These are phyloP conservation scores for Blastomyces emzantsi DNA, from an alignment of 2,329 filamentous ascomycete genomes.

Conservation along the genomic window DNA sequence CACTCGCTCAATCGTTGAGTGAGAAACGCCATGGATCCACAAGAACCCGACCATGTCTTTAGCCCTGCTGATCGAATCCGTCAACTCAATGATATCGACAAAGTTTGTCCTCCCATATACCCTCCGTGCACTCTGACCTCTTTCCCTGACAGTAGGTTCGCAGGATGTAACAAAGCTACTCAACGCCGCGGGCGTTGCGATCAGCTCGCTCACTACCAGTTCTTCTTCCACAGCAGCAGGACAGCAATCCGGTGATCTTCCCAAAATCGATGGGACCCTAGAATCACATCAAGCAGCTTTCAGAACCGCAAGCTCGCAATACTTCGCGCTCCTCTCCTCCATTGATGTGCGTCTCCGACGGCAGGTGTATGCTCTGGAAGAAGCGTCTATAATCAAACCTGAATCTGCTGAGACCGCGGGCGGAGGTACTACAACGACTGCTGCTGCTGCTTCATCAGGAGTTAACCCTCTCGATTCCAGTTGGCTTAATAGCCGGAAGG, in stretches of 20 bases:
- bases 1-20: neutral
- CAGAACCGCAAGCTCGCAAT: slow-evolving; percentile 48
- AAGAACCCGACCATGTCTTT: slow-evolving; percentile 39
- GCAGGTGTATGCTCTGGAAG: slow-evolving; percentile 70
- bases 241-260: slow-evolving; percentile 28
- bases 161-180: slow-evolving; percentile 48
- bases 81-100: slow-evolving; percentile 71
- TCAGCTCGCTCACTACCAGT: slow-evolving; percentile 55
- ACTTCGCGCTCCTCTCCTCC: slow-evolving; percentile 63
- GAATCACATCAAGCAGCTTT: slow-evolving; percentile 52
- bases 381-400: slow-evolving; percentile 61
- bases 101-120: slow-evolving; percentile 37
- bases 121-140: slow-evolving; percentile 2
- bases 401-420: slow-evolving; percentile 30
- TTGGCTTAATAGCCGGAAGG: slow-evolving; percentile 78
- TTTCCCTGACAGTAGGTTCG: neutral
- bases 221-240: slow-evolving; percentile 26
- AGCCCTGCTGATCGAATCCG: slow-evolving; percentile 68
- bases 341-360: slow-evolving; percentile 66
- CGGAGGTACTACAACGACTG: slow-evolving; percentile 19
- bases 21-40: slow-evolving; percentile 14
- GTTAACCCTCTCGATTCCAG: slow-evolving; percentile 68
- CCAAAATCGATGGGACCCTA: slow-evolving; percentile 25
- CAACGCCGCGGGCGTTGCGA: slow-evolving; percentile 50
- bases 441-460: slow-evolving; percentile 21